phyloP scores from a whole-genome alignment of 2,329 filamentous ascomycete species.

The Fusarium bactridioides region DNA sequence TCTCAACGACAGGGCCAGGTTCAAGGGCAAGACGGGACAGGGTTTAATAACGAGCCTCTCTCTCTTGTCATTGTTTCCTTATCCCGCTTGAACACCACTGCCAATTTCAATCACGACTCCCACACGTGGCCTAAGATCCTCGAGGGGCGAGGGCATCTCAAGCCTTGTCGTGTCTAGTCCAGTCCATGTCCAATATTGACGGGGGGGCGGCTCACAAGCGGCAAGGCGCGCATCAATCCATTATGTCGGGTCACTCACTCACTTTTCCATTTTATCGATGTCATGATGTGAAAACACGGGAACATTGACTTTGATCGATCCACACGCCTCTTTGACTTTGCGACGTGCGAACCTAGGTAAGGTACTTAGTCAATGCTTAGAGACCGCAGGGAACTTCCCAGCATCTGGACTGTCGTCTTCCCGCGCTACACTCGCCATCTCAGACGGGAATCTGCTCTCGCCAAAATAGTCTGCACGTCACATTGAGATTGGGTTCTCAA shows the following conservation, averaged over 20 bases:
- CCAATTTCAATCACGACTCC: conserved; percentile 22
- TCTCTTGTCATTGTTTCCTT: background rate
- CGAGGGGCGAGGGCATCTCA: conserved; percentile 19
- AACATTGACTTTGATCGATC: background rate
- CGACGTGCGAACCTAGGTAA: background rate
- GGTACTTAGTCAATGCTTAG: background rate
- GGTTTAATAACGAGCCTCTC: conserved; percentile 1
- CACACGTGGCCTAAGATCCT: conserved; percentile 37
- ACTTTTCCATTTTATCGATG: conserved; percentile 12
- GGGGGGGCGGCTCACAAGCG: conserved; percentile 33
- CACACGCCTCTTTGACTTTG: conserved; percentile 19
- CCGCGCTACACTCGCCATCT: background rate
- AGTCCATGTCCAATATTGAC: conserved; percentile 13
- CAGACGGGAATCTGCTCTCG: background rate
- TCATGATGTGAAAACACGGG: conserved; percentile 28
- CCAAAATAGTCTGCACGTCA: background rate
- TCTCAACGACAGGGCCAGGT: background rate
- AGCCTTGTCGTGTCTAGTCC: background rate
- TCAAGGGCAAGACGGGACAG: background rate
- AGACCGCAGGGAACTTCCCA: conserved; percentile 21
- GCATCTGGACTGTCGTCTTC: background rate
- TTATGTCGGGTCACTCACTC: conserved; percentile 39
- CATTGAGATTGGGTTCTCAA: conserved; percentile 6
- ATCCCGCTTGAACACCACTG: background rate
- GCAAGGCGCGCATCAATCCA: conserved; percentile 44